A percentile compares a stretch with the other conserved stretches of the same genome.
phyloP scores from a whole-genome alignment of 139 green algal species.

The Spirogloea muscicola region DNA sequence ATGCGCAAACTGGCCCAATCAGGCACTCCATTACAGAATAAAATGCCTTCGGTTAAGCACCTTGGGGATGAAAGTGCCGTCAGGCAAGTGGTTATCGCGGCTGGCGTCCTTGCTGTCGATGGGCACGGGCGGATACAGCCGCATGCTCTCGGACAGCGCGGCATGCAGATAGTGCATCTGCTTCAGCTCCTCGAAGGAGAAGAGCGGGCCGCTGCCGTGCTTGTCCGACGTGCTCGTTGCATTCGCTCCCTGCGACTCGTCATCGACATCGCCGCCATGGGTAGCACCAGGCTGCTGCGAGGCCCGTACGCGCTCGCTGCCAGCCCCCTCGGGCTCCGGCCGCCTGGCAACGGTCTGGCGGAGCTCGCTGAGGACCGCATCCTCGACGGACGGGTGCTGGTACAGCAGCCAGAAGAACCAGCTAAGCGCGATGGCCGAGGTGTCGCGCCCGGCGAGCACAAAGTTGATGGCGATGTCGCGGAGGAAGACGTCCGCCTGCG shows the following conservation, averaged over 20 bases:
- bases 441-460: slow-evolving; percentile 34
- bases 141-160: slow-evolving; percentile 19
- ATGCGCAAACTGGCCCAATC: too few relatives aligned
- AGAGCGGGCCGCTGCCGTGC: too few relatives aligned
- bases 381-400: background rate
- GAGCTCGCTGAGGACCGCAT: background rate
- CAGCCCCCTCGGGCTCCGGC: too few relatives aligned
- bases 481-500: slow-evolving; percentile 11
- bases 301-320: too few relatives aligned
- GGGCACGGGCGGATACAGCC: slow-evolving; percentile 23
- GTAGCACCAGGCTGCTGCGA: too few relatives aligned
- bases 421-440: slow-evolving; percentile 3
- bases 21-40: too few relatives aligned
- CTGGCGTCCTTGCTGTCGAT: slow-evolving; percentile 10
- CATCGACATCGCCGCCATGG: too few relatives aligned
- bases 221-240: too few relatives aligned
- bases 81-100: slow-evolving; percentile 4
- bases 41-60: too few relatives aligned
- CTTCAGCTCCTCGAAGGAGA: slow-evolving; percentile 3
- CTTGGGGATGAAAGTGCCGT: background rate
- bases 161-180: slow-evolving; percentile 16
- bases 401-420: slow-evolving; percentile 17
- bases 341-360: too few relatives aligned
- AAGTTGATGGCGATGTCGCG: slow-evolving; percentile 35
- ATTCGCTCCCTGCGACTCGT: too few relatives aligned